Conservation (phyloP, 805 yeast genomes). For the Nakazawaea peltata region DNA sequence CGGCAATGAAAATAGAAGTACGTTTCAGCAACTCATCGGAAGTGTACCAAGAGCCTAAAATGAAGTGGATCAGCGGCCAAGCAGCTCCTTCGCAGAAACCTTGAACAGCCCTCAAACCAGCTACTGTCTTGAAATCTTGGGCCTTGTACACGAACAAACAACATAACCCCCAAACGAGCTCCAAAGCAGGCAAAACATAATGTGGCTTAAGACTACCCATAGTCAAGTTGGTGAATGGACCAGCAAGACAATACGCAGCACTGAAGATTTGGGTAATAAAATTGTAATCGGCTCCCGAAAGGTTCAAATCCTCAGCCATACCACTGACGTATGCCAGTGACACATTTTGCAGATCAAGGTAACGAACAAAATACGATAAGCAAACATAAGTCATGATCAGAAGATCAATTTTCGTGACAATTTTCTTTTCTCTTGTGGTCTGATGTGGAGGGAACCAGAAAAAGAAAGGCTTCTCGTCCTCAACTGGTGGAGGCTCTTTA, state of each 20-base stretch:
- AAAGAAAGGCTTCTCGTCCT: background rate
- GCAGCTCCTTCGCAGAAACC: constrained; percentile 65
- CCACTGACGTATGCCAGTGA: constrained; percentile 63
- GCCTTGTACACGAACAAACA: constrained; percentile 50
- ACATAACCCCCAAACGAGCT: constrained; percentile 60
- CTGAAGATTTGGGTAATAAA: constrained; percentile 50
- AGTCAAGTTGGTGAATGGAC: constrained; percentile 53
- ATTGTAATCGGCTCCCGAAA: constrained; percentile 49
- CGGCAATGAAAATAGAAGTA: constrained; percentile 55
- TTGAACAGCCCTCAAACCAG: constrained; percentile 56
- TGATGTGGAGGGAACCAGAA: constrained; percentile 6
- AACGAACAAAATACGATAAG: constrained; percentile 62
- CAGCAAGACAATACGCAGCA: constrained; percentile 53
- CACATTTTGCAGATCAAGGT: constrained; percentile 52
- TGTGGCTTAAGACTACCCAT: constrained; percentile 50
- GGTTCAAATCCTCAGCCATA: constrained; percentile 44
- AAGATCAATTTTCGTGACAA: constrained; percentile 47
- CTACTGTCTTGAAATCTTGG: constrained; percentile 39
- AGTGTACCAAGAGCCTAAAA: constrained; percentile 50
- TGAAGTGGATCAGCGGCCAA: constrained; percentile 54
- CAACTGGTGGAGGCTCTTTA: background rate
- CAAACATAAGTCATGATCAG: constrained; percentile 48
- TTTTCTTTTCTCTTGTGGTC: constrained; percentile 1
- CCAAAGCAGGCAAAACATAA: constrained; percentile 44
- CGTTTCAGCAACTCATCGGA: constrained; percentile 52